These are phyloP conservation scores for Saccharomycopsis schoenii DNA, from an alignment of 805 yeast genomes.

Conservation along the genomic window DNA sequence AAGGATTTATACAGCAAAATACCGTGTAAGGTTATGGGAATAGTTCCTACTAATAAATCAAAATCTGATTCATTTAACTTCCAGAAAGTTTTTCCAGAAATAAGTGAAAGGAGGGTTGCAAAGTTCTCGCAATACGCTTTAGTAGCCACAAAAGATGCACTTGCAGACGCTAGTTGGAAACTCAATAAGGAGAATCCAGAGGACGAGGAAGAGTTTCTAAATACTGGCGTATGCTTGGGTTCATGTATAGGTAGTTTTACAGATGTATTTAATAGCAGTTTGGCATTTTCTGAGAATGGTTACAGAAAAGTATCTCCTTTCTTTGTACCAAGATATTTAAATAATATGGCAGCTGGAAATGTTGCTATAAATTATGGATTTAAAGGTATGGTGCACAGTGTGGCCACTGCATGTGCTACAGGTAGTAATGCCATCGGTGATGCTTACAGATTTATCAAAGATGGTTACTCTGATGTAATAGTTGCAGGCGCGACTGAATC, in stretches of 20 bases:
- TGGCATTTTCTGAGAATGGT: slow-evolving; percentile 38
- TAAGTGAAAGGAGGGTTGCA: slow-evolving; percentile 38
- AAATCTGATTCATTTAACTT: neutral
- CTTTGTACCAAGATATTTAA: slow-evolving; percentile 71
- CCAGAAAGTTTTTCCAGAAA: neutral
- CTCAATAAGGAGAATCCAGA: slow-evolving; percentile 27
- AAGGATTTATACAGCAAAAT: slow-evolving; percentile 40
- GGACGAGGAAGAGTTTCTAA: slow-evolving; percentile 23
- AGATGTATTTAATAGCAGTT: slow-evolving; percentile 57
- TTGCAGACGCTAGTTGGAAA: slow-evolving; percentile 52
- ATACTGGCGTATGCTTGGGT: slow-evolving; percentile 77
- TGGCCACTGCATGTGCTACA: slow-evolving; percentile 94
- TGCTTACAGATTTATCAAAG: slow-evolving; percentile 68
- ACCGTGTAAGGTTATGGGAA: slow-evolving; percentile 70
- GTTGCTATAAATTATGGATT: slow-evolving; percentile 70
- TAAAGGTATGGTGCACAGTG: slow-evolving; percentile 81
- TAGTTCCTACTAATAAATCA: slow-evolving; percentile 37
- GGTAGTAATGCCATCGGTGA: slow-evolving; percentile 93
- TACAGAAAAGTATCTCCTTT: slow-evolving; percentile 74
- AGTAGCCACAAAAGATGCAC: slow-evolving; percentile 68
- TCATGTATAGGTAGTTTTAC: slow-evolving; percentile 86
- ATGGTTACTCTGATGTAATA: slow-evolving; percentile 78
- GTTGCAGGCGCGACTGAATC: slow-evolving; percentile 94
- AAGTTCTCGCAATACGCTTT: slow-evolving; percentile 70
- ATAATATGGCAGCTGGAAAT: slow-evolving; percentile 93